Evolutionary conservation across 495 filamentous ascomycete genomes (phyloP).

Genomic region (Mycothermus thermophilus): DNA sequence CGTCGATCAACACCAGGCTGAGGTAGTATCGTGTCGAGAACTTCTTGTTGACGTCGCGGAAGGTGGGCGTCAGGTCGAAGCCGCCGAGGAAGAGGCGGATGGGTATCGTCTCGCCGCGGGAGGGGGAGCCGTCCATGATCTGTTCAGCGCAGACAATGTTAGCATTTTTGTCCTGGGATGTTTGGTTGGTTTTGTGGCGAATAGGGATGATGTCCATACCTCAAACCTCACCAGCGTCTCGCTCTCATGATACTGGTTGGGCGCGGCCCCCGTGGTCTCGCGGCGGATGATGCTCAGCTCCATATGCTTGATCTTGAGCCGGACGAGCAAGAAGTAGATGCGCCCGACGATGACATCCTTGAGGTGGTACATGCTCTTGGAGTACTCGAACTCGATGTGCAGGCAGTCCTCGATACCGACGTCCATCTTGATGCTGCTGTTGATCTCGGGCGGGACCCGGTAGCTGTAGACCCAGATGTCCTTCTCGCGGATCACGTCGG

Average conservation of each 20-base stretch:
- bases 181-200: neutral
- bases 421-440: conserved; percentile 99
- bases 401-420: conserved; percentile 98
- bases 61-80: conserved; percentile 95
- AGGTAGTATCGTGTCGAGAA: conserved; percentile 98
- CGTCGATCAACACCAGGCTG: conserved; percentile 90
- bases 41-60: conserved; percentile 99
- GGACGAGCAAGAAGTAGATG: conserved; percentile 96
- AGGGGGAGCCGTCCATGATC: conserved; percentile 99
- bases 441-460: conserved; percentile 94
- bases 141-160: conserved; percentile 16
- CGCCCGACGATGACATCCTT: conserved; percentile 99
- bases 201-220: conserved; percentile 35
- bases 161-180: neutral
- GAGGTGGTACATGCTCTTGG: conserved; percentile 95
- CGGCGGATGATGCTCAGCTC: conserved; percentile 94
- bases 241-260: conserved; percentile 99
- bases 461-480: conserved; percentile 99
- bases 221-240: conserved; percentile 97
- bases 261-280: conserved; percentile 92
- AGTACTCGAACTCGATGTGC: conserved; percentile 99
- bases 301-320: conserved; percentile 99
- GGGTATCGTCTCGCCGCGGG: conserved; percentile 93
- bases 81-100: conserved; percentile 96
- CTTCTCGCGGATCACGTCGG: conserved; percentile 96